Base-by-base conservation (phyloP, 257 asterid genomes). In the Przewalskia tangutica region DNA sequence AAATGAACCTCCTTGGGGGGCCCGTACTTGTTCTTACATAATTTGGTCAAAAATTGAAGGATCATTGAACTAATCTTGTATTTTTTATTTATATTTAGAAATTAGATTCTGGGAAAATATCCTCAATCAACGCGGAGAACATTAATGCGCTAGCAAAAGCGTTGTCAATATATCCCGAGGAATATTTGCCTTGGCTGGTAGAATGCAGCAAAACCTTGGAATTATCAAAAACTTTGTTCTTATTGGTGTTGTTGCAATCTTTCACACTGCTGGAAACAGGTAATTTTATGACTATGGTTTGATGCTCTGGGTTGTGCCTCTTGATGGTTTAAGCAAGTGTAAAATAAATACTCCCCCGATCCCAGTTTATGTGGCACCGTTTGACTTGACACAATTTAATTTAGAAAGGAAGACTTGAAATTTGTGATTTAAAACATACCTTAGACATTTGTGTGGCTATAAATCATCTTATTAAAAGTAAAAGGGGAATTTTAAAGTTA, bases 141-240 rank as follows among this genome's bases (percentile, higher is more conserved):
- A 86, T 96, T 85, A 77, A 82, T 32, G 88, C 81, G 88, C 82
- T 96, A 77, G 95, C 94, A 0, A 87, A 89, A 87, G 44, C 87
- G 34, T 89, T 94, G 81, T 82, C 85, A 42, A 53, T 34, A 77
- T 86, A 78, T 68, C 90, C 89, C 58, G 91, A 85, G 62, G 93
- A 88, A 46, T 84, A 89, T 85, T 83, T 92, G 81, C 89, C 88
- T 44, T 93, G 98, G 98, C 90, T 96, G 81, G 87, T 86, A 59
- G 86, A 89, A 58, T 92, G 97, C 91, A 90, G 93, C 91, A 89
- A 84, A 80, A 79, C 89, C 62, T 84, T 85, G 60, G 92, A 92
- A 85, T 81, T 84, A 62, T 94, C 99, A 20, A 94, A 87, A 92
- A 84, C 92, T 54, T 83, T 94, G 62, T 89, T 90, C 88, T 89